Conservation (phyloP, 176 grass and related monocot genomes). For the Pharus latifolius region DNA sequence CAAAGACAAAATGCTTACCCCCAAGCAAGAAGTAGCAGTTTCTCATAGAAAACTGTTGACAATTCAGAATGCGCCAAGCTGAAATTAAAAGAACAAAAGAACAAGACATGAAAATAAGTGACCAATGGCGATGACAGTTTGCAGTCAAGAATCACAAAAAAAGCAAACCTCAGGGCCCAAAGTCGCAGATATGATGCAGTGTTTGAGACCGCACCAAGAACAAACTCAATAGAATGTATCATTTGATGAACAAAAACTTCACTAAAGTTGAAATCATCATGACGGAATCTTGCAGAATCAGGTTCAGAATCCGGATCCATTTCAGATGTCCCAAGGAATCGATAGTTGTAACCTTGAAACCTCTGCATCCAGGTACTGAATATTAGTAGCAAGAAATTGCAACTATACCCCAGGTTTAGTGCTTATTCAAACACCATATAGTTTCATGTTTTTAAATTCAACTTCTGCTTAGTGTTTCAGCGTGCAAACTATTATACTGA, state of each 20-base stretch:
- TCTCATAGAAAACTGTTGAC: conserved; percentile 98
- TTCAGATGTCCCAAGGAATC: conserved; percentile 78
- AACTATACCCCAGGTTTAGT: not conserved
- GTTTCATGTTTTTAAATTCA: not conserved
- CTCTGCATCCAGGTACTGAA: conserved; percentile 43
- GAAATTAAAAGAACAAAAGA: conserved; percentile 30
- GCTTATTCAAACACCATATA: not conserved
- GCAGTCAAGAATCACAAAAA: not conserved
- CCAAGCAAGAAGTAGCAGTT: conserved; percentile 90
- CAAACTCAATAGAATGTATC: conserved; percentile 99
- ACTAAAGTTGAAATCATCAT: conserved; percentile 94
- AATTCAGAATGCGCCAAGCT: conserved; percentile 98
- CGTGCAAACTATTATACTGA: not conserved
- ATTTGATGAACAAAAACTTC: conserved; percentile 99
- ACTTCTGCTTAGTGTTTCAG: too few species aligned
- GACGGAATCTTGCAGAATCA: conserved; percentile 73
- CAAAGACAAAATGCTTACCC: conserved; percentile 36
- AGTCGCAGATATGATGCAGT: conserved; percentile 99
- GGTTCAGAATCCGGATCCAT: conserved; percentile 95
- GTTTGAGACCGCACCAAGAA: conserved; percentile 97
- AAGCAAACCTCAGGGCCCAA: conserved; percentile 88
- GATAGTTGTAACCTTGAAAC: conserved; percentile 97
- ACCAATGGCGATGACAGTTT: not conserved
- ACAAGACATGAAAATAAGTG: conserved; percentile 13
- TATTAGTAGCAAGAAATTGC: not conserved